A percentile compares a stretch with the other conserved stretches of the same genome.
These are phyloP conservation scores for Trypanosoma avium DNA, from an alignment of 208 protist species.

Conservation along the genomic window DNA sequence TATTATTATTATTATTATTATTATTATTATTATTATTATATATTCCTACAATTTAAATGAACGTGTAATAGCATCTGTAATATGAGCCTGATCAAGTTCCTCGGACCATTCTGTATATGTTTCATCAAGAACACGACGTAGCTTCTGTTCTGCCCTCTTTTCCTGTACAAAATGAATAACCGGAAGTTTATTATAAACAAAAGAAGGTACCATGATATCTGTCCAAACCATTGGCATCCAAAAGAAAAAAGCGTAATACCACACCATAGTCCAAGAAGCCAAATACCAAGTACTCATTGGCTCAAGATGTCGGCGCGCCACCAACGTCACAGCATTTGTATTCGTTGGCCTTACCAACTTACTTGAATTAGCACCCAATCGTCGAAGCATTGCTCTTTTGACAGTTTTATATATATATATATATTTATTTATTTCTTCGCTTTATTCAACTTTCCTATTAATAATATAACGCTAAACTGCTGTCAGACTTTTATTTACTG, in stretches of 20 bases:
- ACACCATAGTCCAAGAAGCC: conserved; percentile 78
- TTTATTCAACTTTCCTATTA: background rate
- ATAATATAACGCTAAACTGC: background rate
- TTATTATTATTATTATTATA: conserved; percentile 17
- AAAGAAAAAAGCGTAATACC: conserved; percentile 90
- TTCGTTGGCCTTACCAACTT: conserved; percentile 30
- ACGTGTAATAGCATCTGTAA: conserved; percentile 81
- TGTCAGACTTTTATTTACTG: no score
- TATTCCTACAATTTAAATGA: conserved; percentile 55
- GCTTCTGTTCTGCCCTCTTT: conserved; percentile 82
- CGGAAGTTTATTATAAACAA: conserved; percentile 87
- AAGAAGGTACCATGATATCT: conserved; percentile 81
- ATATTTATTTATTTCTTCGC: background rate
- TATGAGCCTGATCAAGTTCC: conserved; percentile 71
- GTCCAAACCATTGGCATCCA: conserved; percentile 87
- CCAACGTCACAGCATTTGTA: conserved; percentile 37
- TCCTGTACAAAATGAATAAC: conserved; percentile 89
- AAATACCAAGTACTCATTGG: conserved; percentile 89
- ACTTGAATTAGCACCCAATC: conserved; percentile 33
- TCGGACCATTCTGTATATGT: conserved; percentile 83
- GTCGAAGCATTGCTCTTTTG: conserved; percentile 20
- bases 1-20: no score
- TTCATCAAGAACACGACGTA: conserved; percentile 83
- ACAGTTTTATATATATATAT: background rate
- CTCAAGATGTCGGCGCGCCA: conserved; percentile 73